Base-by-base conservation (phyloP, 176 grass and related monocot species). In the Avena atlantica region DNA sequence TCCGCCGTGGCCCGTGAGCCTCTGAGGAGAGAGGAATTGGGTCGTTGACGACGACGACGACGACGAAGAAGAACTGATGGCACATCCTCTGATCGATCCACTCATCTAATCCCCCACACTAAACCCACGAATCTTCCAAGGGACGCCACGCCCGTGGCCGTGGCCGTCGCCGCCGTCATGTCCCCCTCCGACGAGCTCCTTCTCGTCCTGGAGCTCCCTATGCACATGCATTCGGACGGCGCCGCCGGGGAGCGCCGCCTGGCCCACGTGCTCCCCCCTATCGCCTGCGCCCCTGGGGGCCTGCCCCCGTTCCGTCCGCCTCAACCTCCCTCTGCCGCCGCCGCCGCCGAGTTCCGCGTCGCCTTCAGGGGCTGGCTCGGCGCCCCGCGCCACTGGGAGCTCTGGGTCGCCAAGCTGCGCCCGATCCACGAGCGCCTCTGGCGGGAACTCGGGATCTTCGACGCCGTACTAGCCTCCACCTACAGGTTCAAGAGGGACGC, bases 321-420 rank as follows among this genome's bases (percentile, higher is more conserved):
- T 60, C 86, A 80, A 17, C 61, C 68, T 73, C 86, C 74, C 8
- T 83, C 87, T 4, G 81, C 86, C 62, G 76, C 44, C 45, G 42
- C 82, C 20, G 47, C 81, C 44, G 90, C 91, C 52, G 90, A 93
- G 59, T 80, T 83, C 74, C 93, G 88, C 76, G 69, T 98, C 65
- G 80, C 88, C 47, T 96, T 98, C 85, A 85, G 92, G 79, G 93
- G 93, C 2, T 96, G 96, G 93, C 77, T 85, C 15, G 90, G 82
- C 76, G 87, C 87, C 12, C 90, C 92, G 4, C 92, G 93, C 36
- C 80, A 89, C 75, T 94, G 92, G 96, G 93, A 94, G 2, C 86
- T 91, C 42, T 96, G 93, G 96, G 90, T 98, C 57, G 78, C 88
- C 52, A 95, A 96, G 92, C 92, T 96, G 49, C 86, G 77, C 20